Percentiles rank a stretch among this genome's conserved stretches.
These are phyloP conservation scores for Suillus luteus DNA, from an alignment of 768 basidiomycete species.

Conservation along the genomic window DNA sequence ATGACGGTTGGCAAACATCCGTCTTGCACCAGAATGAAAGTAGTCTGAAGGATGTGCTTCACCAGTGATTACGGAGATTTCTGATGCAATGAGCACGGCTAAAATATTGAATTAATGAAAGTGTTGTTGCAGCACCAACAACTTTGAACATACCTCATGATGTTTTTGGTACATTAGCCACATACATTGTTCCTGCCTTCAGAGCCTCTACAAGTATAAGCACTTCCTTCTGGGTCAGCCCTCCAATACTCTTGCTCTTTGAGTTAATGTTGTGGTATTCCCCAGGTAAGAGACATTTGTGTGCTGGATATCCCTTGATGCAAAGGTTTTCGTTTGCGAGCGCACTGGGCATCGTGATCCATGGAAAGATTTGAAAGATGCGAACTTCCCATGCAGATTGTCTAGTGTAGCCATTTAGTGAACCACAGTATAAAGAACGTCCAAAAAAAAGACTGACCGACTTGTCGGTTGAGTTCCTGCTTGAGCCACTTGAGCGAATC, in stretches of 20 bases:
- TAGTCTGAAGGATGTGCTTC: neutral
- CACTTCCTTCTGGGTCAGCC: neutral
- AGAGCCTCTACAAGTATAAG: neutral
- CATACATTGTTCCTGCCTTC: neutral
- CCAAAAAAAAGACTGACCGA: neutral
- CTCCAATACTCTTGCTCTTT: neutral
- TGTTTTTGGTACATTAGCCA: neutral
- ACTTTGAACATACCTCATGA: neutral
- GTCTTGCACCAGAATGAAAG: neutral
- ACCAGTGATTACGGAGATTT: neutral
- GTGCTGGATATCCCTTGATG: neutral
- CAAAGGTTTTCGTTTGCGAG: neutral
- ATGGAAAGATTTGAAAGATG: neutral
- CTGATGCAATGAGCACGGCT: neutral
- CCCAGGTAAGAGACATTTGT: neutral
- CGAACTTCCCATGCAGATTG: neutral
- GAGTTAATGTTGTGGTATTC: neutral
- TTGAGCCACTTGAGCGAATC: neutral
- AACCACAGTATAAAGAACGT: no score
- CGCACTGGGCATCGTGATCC: neutral
- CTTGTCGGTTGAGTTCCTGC: neutral
- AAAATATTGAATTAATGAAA: slow-evolving; percentile 3
- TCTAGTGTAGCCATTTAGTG: neutral
- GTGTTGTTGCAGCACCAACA: neutral
- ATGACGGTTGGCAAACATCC: neutral